Percentiles rank a stretch among this genome's conserved stretches.
Evolutionary conservation across 2,329 filamentous ascomycete genomes (phyloP).

Genomic region (Drechslerella coelobrocha): DNA sequence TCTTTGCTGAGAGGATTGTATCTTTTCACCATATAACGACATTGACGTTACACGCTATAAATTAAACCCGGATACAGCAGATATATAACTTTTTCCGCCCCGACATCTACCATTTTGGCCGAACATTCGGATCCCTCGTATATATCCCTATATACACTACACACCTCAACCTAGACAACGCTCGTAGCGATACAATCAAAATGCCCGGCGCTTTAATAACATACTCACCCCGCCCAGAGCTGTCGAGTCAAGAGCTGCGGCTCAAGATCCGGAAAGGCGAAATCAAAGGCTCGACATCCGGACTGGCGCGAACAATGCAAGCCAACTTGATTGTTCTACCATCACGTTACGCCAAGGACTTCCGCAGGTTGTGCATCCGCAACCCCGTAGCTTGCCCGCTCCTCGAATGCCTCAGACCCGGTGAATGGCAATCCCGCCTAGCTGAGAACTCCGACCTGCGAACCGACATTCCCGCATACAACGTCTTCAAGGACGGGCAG

Average conservation of each 20-base stretch:
- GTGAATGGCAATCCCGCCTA: constrained; percentile 59
- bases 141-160: neutral
- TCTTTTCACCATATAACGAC: constrained; percentile 6
- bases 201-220: constrained; percentile 50
- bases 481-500: constrained; percentile 64
- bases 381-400: constrained; percentile 71
- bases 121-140: neutral
- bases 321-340: constrained; percentile 70
- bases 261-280: constrained; percentile 39
- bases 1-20: constrained; percentile 11
- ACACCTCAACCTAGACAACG: constrained; percentile 15
- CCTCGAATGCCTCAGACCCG: constrained; percentile 62
- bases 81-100: constrained; percentile 6
- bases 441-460: constrained; percentile 64
- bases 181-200: constrained; percentile 32
- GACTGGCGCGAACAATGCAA: constrained; percentile 66
- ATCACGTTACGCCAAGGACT: constrained; percentile 65
- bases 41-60: neutral
- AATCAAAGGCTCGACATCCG: constrained; percentile 61
- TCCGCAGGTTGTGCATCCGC: constrained; percentile 66
- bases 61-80: neutral
- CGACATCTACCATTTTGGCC: neutral
- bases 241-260: constrained; percentile 45
- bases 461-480: constrained; percentile 67
- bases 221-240: constrained; percentile 37